Percentiles rank a stretch among this genome's conserved stretches.
Conservation (phyloP, 768 basidiomycete genomes). For the Mycena maculata region DNA sequence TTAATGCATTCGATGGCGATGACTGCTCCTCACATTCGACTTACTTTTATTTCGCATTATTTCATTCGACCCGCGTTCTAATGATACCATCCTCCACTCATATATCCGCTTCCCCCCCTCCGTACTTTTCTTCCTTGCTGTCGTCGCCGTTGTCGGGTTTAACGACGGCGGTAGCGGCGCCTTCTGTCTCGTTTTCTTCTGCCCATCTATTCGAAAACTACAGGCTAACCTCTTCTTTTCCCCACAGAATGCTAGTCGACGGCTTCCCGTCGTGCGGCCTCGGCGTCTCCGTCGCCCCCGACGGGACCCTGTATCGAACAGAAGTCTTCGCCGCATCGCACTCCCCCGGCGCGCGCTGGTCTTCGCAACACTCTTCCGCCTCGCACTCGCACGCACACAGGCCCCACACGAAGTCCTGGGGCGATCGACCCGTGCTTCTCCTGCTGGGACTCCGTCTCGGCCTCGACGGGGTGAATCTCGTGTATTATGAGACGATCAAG, state of each 20-base stretch:
- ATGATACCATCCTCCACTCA: too few species aligned
- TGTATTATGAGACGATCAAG: slow-evolving; percentile 86
- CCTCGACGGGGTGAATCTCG: slow-evolving; percentile 92
- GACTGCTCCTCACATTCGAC: too few species aligned
- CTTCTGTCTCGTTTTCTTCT: too few species aligned
- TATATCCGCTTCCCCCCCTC: too few species aligned
- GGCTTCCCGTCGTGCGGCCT: slow-evolving; percentile 83
- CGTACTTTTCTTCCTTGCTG: too few species aligned
- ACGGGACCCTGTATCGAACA: slow-evolving; percentile 83
- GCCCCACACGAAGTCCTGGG: slow-evolving; percentile 61
- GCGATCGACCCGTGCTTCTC: slow-evolving; percentile 83
- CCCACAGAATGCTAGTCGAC: slow-evolving; percentile 74
- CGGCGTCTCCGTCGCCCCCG: slow-evolving; percentile 83
- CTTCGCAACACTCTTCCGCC: slow-evolving; percentile 16
- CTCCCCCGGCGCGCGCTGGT: slow-evolving; percentile 38
- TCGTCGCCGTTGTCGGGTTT: too few species aligned
- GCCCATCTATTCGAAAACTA: too few species aligned
- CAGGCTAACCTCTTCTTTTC: neutral
- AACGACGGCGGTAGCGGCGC: too few species aligned
- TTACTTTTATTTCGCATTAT: too few species aligned
- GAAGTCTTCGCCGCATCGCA: slow-evolving; percentile 87
- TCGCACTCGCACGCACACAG: neutral
- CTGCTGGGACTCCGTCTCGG: slow-evolving; percentile 92
- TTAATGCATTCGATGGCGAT: too few species aligned
- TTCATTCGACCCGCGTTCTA: too few species aligned